Conservation (phyloP, 805 yeast genomes). For the Zygoascus bituminiphila region DNA sequence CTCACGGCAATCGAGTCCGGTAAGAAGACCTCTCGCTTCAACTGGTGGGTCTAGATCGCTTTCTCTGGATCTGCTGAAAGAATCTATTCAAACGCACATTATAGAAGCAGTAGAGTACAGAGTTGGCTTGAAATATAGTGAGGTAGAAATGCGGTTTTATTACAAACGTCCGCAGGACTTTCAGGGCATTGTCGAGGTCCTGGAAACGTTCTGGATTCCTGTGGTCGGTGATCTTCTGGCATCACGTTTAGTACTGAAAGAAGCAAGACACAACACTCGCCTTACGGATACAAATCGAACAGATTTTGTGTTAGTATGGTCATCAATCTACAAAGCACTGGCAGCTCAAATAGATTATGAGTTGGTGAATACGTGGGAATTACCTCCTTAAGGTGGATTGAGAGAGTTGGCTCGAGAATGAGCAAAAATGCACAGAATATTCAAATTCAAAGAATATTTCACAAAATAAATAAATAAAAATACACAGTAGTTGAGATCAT, state of each 20-base stretch:
- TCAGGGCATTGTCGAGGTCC: slow-evolving; percentile 34
- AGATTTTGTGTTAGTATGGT: not conserved
- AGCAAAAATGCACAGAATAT: too few species aligned
- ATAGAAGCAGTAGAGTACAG: not conserved
- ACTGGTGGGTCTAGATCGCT: too few species aligned
- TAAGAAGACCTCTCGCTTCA: too few species aligned
- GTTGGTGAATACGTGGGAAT: too few species aligned
- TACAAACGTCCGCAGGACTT: slow-evolving; percentile 23
- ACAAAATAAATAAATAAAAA: too few species aligned
- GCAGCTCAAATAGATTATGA: not conserved
- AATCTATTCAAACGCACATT: too few species aligned
- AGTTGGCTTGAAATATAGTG: not conserved
- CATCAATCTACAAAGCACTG: not conserved
- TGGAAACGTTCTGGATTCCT: slow-evolving; percentile 45
- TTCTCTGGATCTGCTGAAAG: too few species aligned
- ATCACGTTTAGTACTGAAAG: not conserved
- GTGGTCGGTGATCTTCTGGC: slow-evolving; percentile 36
- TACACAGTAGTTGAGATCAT: too few species aligned
- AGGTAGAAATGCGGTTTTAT: not conserved
- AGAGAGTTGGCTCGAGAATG: too few species aligned
- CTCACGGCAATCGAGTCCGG: too few species aligned
- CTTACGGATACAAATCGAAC: not conserved
- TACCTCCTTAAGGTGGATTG: too few species aligned
- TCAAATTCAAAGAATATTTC: too few species aligned
- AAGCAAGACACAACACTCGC: not conserved